phyloP scores from a whole-genome alignment of 495 filamentous ascomycete species.

The Astrocystis sublimbata region DNA sequence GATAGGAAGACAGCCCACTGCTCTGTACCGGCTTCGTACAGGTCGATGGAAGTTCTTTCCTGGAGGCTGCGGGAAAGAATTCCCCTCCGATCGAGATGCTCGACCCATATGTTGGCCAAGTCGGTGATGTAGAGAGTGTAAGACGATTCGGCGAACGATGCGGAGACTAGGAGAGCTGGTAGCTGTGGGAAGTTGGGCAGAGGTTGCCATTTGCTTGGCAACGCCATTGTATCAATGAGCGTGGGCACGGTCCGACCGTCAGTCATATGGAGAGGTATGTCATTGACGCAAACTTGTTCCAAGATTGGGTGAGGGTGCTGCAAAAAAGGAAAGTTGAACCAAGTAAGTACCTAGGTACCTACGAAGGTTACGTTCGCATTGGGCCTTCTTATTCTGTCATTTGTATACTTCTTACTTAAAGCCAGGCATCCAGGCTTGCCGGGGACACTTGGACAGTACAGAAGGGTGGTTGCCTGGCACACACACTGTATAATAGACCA shows the following conservation, averaged over 20 bases:
- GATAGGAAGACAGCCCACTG: slow-evolving; percentile 72
- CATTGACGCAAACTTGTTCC: too few species aligned
- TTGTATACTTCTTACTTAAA: too few species aligned
- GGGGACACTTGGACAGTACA: not conserved
- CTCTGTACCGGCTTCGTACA: slow-evolving; percentile 65
- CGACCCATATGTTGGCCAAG: slow-evolving; percentile 81
- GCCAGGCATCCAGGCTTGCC: too few species aligned
- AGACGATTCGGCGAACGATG: slow-evolving; percentile 42
- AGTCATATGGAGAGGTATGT: too few species aligned
- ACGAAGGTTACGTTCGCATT: too few species aligned
- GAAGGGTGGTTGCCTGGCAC: not conserved
- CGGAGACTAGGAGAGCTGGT: slow-evolving; percentile 47
- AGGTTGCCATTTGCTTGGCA: slow-evolving; percentile 28
- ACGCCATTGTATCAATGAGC: slow-evolving; percentile 12
- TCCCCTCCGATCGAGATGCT: slow-evolving; percentile 60
- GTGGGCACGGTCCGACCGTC: too few species aligned
- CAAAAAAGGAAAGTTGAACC: too few species aligned
- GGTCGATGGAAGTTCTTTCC: slow-evolving; percentile 78
- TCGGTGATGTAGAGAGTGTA: slow-evolving; percentile 83
- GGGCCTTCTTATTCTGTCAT: too few species aligned
- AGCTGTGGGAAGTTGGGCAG: slow-evolving; percentile 34
- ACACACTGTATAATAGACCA: not conserved
- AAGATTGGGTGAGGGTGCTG: too few species aligned
- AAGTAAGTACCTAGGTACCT: too few species aligned
- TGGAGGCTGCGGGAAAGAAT: slow-evolving; percentile 68